Evolutionary conservation across 805 yeast genomes (phyloP).

Genomic region (Pichia pseudocactophila): DNA sequence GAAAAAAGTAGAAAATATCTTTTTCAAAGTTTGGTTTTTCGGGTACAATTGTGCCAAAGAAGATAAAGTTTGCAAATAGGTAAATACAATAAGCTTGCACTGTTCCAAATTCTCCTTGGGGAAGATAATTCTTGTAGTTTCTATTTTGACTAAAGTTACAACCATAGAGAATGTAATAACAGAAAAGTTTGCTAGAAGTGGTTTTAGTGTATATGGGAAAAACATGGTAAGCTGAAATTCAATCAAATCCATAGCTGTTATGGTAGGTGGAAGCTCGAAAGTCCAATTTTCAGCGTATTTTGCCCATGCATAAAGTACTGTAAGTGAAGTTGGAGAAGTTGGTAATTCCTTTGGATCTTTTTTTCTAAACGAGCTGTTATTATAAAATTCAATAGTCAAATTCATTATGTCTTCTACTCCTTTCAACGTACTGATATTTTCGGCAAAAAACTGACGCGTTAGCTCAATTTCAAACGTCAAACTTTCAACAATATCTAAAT

Average conservation of each 20-base stretch:
- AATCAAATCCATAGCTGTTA: conserved; percentile 24
- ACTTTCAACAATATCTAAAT: conserved; percentile 43
- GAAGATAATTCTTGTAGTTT: neutral
- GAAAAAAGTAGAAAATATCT: conserved; percentile 48
- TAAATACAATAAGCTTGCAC: conserved; percentile 9
- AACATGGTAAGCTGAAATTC: conserved; percentile 33
- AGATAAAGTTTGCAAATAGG: conserved; percentile 20
- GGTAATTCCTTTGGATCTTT: conserved; percentile 13
- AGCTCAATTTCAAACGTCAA: conserved; percentile 31
- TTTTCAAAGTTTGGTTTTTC: conserved; percentile 10
- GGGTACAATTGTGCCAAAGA: conserved; percentile 13
- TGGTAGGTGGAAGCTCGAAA: conserved; percentile 2
- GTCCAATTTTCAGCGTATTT: conserved; percentile 12
- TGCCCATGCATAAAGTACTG: conserved; percentile 19
- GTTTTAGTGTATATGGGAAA: conserved; percentile 30
- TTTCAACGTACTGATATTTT: conserved; percentile 18
- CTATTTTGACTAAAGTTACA: conserved; percentile 1
- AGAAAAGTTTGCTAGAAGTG: conserved; percentile 13
- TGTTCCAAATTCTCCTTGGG: neutral
- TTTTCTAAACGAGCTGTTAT: conserved; percentile 17
- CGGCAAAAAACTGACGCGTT: conserved; percentile 34
- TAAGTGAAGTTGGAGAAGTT: conserved; percentile 4
- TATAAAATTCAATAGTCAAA: conserved; percentile 34
- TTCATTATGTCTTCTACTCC: conserved; percentile 33
- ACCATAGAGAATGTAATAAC: conserved; percentile 17